A percentile compares a stretch with the other conserved stretches of the same genome.
These are phyloP conservation scores for Candida pseudofarinosa DNA, from an alignment of 805 yeast species.

Conservation along the genomic window DNA sequence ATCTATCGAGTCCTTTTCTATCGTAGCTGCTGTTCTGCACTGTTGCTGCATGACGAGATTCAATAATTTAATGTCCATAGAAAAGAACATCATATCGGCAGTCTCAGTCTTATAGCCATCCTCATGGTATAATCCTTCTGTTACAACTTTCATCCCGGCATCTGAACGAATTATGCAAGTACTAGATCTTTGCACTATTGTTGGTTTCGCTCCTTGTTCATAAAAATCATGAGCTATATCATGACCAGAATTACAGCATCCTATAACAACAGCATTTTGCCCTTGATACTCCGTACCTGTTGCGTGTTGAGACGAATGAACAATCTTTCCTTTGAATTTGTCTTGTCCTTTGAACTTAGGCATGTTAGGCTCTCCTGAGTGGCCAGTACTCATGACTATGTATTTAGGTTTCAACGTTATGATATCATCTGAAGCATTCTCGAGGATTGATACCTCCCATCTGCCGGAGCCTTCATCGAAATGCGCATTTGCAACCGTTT, in stretches of 20 bases:
- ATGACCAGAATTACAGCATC: constrained; percentile 45
- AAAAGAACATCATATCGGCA: constrained; percentile 35
- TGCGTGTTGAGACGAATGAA: constrained; percentile 40
- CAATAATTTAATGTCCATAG: constrained; percentile 30
- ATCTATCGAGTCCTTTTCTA: constrained; percentile 28
- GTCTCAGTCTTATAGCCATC: constrained; percentile 34
- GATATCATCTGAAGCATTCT: constrained; percentile 21
- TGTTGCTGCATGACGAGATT: constrained; percentile 35
- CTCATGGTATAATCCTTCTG: constrained; percentile 31
- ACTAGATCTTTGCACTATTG: constrained; percentile 44
- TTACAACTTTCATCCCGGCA: constrained; percentile 24
- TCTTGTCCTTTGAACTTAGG: constrained; percentile 38
- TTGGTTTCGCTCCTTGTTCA: constrained; percentile 41
- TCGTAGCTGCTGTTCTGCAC: constrained; percentile 24
- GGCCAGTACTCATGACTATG: constrained; percentile 42
- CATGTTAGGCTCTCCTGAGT: constrained; percentile 43
- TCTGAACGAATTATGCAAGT: constrained; percentile 40
- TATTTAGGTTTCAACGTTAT: constrained; percentile 29
- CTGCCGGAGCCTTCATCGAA: constrained; percentile 21
- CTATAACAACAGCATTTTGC: constrained; percentile 41
- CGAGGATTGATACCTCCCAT: constrained; percentile 32
- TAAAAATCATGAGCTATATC: constrained; percentile 44
- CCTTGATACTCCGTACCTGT: constrained; percentile 41
- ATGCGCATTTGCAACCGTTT: constrained; percentile 23
- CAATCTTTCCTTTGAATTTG: constrained; percentile 32